Evolutionary conservation across 1,284 basidiomycete genomes (phyloP), one percentile per base, ranked within the genome.

Genomic region (Psilocybe mexicana): DNA sequence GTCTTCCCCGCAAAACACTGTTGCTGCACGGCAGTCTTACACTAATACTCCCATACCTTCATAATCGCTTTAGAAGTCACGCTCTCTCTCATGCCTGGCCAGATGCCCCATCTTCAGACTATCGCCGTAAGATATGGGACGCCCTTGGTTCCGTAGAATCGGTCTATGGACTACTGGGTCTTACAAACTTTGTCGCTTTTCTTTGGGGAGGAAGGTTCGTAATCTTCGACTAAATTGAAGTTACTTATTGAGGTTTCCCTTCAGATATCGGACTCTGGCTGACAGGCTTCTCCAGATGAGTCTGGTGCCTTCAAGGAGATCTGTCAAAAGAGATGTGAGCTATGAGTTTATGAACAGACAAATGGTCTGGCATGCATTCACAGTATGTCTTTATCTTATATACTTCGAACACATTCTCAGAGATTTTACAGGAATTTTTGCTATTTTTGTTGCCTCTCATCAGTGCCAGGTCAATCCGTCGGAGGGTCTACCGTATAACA

Each of bases 341-440:
- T 99, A 98, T 74, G 97, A 99, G 71, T 99, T 96, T 69, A 94
- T 99, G 89, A 98, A 99, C 68, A 90, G 97, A 57, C 97, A 99
- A 74, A 92, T 99, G 81, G 96, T 99, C 54, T 99, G 97, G 97
- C 93, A 96, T 70, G 92, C 94, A 0, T 96, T 99, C 72, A 99
- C 96, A 1, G 94, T 95, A 70, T 62, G 90, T 75, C 5, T 40
- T 49, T 49, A 26, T 35, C 14, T 10, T 26, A 26, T 49, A 36
- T 45, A 49, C 30, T 18, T 55, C 33, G 6, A 43, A 55, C 51
- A 63, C 1, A 23, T 26, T 50, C 11, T 57, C 12, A 49, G 49
- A 14, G 42, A 30, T 50, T 14, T 30, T 46, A 5, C 66, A 97
- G 95, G 96, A 99, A 82, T 98, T 99, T 74, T 79, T 98, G 26